Percentiles rank a stretch among this genome's conserved stretches.
Conservation (phyloP, 1,139 yeast genomes). For the Lodderomyces metapsilosis region DNA sequence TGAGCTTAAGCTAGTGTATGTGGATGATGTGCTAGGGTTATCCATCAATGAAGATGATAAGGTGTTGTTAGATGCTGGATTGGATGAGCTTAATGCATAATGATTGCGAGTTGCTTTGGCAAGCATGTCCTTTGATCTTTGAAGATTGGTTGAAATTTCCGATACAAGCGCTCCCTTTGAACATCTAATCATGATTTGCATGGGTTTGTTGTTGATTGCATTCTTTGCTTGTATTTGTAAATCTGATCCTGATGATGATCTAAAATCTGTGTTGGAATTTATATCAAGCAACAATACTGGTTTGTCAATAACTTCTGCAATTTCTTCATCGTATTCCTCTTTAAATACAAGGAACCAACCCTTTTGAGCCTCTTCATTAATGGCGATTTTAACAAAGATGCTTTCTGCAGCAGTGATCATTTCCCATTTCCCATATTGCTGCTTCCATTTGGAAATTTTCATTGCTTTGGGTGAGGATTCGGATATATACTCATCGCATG, state of each 20-base stretch:
- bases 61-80: constrained; percentile 29
- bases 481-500: constrained; percentile 40
- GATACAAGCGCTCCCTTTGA: constrained; percentile 25
- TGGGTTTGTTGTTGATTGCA: constrained; percentile 28
- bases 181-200: constrained; percentile 38
- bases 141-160: constrained; percentile 26
- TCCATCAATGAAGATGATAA: constrained; percentile 38
- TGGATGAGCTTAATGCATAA: constrained; percentile 17
- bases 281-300: constrained; percentile 39
- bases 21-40: constrained; percentile 32
- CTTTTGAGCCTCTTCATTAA: constrained; percentile 31
- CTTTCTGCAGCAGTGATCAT: constrained; percentile 39
- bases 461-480: constrained; percentile 35
- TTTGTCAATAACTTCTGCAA: constrained; percentile 32
- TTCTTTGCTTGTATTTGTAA: constrained; percentile 35
- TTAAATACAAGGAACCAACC: constrained; percentile 45
- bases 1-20: constrained; percentile 35
- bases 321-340: constrained; percentile 35
- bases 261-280: constrained; percentile 22
- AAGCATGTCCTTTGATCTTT: constrained; percentile 28
- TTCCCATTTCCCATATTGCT: constrained; percentile 47
- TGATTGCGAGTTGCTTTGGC: constrained; percentile 15
- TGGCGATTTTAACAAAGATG: constrained; percentile 38
- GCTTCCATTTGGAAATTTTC: constrained; percentile 46
- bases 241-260: constrained; percentile 43